A percentile compares a stretch with the other conserved stretches of the same genome.
Evolutionary conservation across 306 rosid species (phyloP).

Genomic region (Ormosia semicastrata): DNA sequence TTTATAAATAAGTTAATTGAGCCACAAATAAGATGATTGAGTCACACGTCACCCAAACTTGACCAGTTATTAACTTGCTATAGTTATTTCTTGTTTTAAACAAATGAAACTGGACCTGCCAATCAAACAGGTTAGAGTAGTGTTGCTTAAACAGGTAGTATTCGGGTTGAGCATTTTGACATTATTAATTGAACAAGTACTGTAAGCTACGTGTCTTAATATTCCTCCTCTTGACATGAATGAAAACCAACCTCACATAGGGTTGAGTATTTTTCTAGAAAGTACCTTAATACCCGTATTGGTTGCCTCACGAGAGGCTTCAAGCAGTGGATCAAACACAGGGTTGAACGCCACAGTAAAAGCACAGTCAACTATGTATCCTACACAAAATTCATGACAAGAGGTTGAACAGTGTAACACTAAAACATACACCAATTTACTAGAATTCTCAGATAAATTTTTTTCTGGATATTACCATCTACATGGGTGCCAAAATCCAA

Average conservation of each 20-base stretch:
- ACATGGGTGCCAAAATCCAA: slow-evolving; percentile 96
- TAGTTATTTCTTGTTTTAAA: background rate
- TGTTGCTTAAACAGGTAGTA: background rate
- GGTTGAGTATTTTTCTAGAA: background rate
- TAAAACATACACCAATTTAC: slow-evolving; percentile 5
- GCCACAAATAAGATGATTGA: background rate
- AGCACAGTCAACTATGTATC: slow-evolving; percentile 88
- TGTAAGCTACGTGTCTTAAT: background rate
- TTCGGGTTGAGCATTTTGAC: background rate
- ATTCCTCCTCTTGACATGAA: background rate
- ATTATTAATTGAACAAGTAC: background rate
- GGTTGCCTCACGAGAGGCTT: slow-evolving; percentile 98
- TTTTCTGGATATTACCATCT: slow-evolving; percentile 61
- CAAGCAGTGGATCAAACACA: slow-evolving; percentile 83
- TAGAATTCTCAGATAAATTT: background rate
- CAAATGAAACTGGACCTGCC: background rate
- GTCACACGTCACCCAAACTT: background rate
- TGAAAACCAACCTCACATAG: background rate
- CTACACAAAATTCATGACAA: slow-evolving; percentile 45
- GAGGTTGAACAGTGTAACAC: background rate
- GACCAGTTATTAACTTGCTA: background rate
- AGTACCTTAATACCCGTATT: slow-evolving; percentile 91
- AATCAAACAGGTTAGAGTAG: background rate
- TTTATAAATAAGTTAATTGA: background rate
- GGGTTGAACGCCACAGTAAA: slow-evolving; percentile 98